Evolutionary conservation across 2,329 filamentous ascomycete species (phyloP), one percentile per base, ranked within the genome.

Genomic region (Blumeriella jaapii): DNA sequence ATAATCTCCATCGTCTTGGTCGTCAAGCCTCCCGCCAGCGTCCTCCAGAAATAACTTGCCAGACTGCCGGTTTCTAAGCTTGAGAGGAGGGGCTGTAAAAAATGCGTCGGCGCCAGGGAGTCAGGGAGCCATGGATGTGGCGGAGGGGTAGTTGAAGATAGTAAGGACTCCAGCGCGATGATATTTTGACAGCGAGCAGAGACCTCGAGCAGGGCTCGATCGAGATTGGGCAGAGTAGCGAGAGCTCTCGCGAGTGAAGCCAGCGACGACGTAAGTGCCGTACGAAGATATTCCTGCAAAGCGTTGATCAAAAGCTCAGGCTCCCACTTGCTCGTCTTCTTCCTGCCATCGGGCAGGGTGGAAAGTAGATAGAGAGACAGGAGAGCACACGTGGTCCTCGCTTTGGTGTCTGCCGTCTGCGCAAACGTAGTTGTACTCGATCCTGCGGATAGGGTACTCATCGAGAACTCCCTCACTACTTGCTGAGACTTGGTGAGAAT

Each of bases 1-100:
- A 93, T 59, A 28, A 96, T 83, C 46, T 96, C 89, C 56, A 86
- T 79, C 0, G 94, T 85, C 14, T 83, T 72, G 0, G 76, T 65
- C 3, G 80, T 74, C 40, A 96, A 66, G 37, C 75, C 78, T 1
- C 81, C 75, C 0, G 91, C 91, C 51, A 96, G 71, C 6, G 81
- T 82, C 34, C 91, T 72, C 86, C 91, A 98, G 61, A 94, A 98
- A 57, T 89, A 93, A 0, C 82, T 89, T 1, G 85, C 76, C 11
- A 98, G 64, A 2, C 83, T 91, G 0, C 82, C 75, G 0, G 86
- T 94, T 58, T 96, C 91, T 6, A 98, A 71, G n/a, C 78, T 67
- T 8, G 71, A 63, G 6, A 93, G 69, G 0, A 94, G 63, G 0
- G 78, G 78, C 38, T 79, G 71, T 0, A 95, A 67, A 26, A 95